Evolutionary conservation across 148 eudicot species (phyloP).

Genomic region (Chenopodium album): DNA sequence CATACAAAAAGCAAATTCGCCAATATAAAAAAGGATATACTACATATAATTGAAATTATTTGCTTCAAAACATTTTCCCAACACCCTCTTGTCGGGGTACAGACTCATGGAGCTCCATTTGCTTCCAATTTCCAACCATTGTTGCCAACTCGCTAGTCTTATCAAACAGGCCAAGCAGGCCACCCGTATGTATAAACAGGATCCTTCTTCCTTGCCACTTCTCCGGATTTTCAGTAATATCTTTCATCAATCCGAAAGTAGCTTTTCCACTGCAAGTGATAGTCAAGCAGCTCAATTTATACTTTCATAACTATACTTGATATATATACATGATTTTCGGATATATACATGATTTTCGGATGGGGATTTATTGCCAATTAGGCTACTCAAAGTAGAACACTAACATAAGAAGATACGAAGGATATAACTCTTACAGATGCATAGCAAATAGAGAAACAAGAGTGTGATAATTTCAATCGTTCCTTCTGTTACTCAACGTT

Average conservation of each 20-base stretch:
- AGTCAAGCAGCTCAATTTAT: neutral
- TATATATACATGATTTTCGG: no score
- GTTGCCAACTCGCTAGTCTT: constrained; percentile 64
- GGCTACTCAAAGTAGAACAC: neutral
- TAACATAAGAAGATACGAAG: neutral
- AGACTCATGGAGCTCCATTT: constrained; percentile 68
- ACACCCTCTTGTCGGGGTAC: constrained; percentile 72
- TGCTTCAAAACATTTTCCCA: constrained; percentile 75
- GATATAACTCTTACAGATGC: neutral
- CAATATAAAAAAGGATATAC: neutral
- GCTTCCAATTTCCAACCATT: constrained; percentile 58
- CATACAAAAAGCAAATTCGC: neutral
- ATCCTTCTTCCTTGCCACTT: constrained; percentile 89
- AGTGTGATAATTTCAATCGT: neutral
- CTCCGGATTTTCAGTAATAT: constrained; percentile 65
- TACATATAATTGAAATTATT: neutral
- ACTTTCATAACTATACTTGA: neutral
- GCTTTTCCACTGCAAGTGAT: constrained; percentile 72
- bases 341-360: neutral
- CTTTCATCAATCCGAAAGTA: constrained; percentile 70
- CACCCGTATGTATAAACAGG: constrained; percentile 94
- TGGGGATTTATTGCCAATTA: neutral
- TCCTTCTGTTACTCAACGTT: no score
- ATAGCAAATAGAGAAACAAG: neutral
- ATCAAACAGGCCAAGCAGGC: constrained; percentile 83